These are phyloP conservation scores for Ceratocystis lukuohia DNA, from an alignment of 2,329 filamentous ascomycete species.

Conservation along the genomic window DNA sequence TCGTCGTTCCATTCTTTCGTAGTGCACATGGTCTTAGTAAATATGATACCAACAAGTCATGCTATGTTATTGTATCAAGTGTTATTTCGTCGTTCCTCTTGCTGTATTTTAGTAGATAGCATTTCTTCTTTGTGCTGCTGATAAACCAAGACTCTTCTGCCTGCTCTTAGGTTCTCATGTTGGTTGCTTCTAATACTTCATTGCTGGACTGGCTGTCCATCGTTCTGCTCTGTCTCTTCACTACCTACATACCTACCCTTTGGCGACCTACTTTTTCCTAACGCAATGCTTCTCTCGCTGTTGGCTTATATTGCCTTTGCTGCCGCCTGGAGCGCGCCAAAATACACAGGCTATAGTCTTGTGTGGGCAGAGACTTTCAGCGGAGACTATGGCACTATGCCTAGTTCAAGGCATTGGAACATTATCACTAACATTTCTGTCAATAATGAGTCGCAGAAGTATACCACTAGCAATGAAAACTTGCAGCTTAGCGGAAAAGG, in stretches of 20 bases:
- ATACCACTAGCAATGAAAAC: slow-evolving; percentile 35
- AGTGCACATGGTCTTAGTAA: neutral
- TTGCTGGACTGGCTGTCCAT: neutral
- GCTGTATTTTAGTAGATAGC: too few relatives aligned
- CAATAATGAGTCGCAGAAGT: slow-evolving; percentile 41
- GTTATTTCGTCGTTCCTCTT: too few relatives aligned
- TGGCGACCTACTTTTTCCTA: neutral
- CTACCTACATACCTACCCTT: neutral
- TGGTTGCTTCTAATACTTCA: too few relatives aligned
- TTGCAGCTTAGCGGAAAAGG: slow-evolving; percentile 37
- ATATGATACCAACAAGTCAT: neutral
- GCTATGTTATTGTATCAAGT: neutral
- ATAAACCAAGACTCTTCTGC: too few relatives aligned
- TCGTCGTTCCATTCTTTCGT: neutral
- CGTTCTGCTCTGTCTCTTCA: neutral
- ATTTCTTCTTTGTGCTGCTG: too few relatives aligned
- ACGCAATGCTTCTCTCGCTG: slow-evolving; percentile 14
- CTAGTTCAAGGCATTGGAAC: slow-evolving; percentile 31
- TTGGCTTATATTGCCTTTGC: slow-evolving; percentile 25
- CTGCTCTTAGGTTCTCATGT: too few relatives aligned
- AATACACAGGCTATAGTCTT: slow-evolving; percentile 29
- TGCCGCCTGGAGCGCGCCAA: slow-evolving; percentile 29
- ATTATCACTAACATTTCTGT: slow-evolving; percentile 31
- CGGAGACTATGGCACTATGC: slow-evolving; percentile 27
- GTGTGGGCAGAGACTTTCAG: slow-evolving; percentile 34